Percentiles rank a stretch among this genome's conserved stretches.
Conservation (phyloP, 1,139 yeast species). For the Hanseniaspora uvarum region DNA sequence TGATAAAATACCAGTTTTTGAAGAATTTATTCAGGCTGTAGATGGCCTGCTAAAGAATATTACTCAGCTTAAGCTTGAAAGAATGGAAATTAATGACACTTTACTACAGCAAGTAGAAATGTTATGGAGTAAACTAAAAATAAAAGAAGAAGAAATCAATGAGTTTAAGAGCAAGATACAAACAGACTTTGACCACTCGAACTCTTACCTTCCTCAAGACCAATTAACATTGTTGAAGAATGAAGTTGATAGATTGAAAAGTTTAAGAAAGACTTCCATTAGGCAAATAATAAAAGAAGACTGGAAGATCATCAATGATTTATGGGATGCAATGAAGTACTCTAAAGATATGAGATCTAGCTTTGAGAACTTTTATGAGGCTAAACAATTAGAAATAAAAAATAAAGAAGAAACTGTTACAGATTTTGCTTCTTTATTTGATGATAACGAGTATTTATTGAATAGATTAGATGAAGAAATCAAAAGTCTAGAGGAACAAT, state of each 20-base stretch:
- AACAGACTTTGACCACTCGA: slow-evolving; percentile 25
- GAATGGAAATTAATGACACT: slow-evolving; percentile 19
- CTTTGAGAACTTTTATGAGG: slow-evolving; percentile 31
- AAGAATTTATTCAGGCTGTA: slow-evolving; percentile 17
- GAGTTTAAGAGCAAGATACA: slow-evolving; percentile 28
- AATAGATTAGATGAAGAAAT: slow-evolving; percentile 57
- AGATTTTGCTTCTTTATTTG: slow-evolving; percentile 13
- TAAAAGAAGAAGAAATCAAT: slow-evolving; percentile 33
- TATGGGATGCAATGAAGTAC: slow-evolving; percentile 57
- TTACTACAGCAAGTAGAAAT: slow-evolving; percentile 33
- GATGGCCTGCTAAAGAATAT: slow-evolving; percentile 24
- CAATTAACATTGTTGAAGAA: slow-evolving; percentile 29
- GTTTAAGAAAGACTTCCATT: slow-evolving; percentile 52
- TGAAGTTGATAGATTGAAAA: slow-evolving; percentile 50
- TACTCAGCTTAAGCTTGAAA: slow-evolving; percentile 23
- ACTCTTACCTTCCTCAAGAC: neutral
- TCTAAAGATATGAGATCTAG: slow-evolving; percentile 39
- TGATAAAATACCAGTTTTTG: slow-evolving; percentile 20
- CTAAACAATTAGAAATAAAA: neutral
- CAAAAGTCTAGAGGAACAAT: slow-evolving; percentile 40
- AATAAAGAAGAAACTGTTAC: slow-evolving; percentile 21
- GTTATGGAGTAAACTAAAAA: slow-evolving; percentile 46
- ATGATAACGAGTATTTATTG: slow-evolving; percentile 36
- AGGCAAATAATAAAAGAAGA: slow-evolving; percentile 58
- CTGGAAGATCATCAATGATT: slow-evolving; percentile 44